Base-by-base conservation (phyloP, 1,284 basidiomycete species). In the Papiliotrema flavescens region DNA sequence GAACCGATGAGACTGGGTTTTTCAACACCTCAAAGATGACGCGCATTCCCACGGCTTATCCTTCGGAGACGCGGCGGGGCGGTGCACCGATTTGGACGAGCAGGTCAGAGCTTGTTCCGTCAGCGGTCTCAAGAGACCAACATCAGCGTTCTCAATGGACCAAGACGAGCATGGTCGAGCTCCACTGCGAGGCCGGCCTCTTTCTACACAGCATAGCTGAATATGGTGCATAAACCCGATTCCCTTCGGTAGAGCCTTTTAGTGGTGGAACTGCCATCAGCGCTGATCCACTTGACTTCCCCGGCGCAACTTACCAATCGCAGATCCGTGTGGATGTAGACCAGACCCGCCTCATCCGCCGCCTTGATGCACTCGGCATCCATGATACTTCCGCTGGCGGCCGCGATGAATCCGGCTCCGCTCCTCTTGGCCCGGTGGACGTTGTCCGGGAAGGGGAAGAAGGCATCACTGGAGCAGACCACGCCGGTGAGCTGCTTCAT, bases 391-490 rank as follows among this genome's bases (percentile, higher is more conserved):
- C 95, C 95, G 52, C 88, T 87, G 1, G 95, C 93, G 3, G 96
- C 96, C 28, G 90, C 93, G 54, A 99, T 83, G 78, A 95, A 98
- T 70, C 80, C 85, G 48, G 91, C 92, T 1, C 95, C 95, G 60
- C 90, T 93, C 80, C 90, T 87, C 74, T 85, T 83, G 49, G 90
- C 91, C 54, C 95, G 82, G 76, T 97, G 89, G 41, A 99, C 95
- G 70, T 98, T 99, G 77, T 98, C 96, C 8, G 93, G 85, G 85
- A 98, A 98, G 39, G 95, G 95, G 90, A 98, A 98, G 83, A 98
- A 98, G 55, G 95, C 95, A 69, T 98, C 96, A 62, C 89, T 92
- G 36, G 90, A 90, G 75, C 94, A 94, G 7, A 89, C 86, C 47
- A 98, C 95, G 35, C 85, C 89, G 51, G 86, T 85, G 57, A 96